phyloP scores from a whole-genome alignment of 495 filamentous ascomycete species.

The Penicillium ochrochloron region DNA sequence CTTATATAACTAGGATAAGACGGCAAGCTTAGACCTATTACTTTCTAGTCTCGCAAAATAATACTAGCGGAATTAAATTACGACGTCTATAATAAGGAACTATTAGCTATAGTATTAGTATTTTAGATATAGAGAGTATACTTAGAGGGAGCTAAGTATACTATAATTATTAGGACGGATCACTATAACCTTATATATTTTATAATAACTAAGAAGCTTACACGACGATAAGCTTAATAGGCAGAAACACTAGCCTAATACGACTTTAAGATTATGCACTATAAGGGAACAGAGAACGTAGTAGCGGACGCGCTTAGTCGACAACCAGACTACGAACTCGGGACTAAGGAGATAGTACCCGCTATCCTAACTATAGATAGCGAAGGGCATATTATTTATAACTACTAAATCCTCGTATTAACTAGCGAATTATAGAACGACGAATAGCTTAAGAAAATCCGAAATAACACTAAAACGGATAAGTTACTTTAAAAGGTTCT shows the following conservation, averaged over 20 bases:
- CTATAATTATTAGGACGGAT: slow-evolving; percentile 1
- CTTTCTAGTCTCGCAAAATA: slow-evolving; percentile 6
- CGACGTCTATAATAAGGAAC: slow-evolving; percentile 2
- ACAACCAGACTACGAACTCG: background rate
- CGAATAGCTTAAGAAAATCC: background rate
- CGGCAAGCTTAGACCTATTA: slow-evolving; percentile 6
- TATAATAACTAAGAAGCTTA: slow-evolving; percentile 1
- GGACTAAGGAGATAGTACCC: slow-evolving; percentile 1
- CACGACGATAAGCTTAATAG: slow-evolving; percentile 5
- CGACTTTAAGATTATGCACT: slow-evolving; percentile 7
- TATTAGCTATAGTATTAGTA: slow-evolving; percentile 12
- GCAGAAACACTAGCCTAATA: slow-evolving; percentile 6
- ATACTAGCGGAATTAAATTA: slow-evolving; percentile 6
- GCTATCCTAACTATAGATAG: background rate
- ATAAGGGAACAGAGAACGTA: background rate
- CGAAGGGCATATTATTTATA: slow-evolving; percentile 1
- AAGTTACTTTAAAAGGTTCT: background rate
- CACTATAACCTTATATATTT: slow-evolving; percentile 9
- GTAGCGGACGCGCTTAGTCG: background rate
- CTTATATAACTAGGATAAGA: slow-evolving; percentile 8
- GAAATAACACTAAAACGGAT: background rate
- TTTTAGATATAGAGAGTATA: slow-evolving; percentile 5
- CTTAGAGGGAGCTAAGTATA: slow-evolving; percentile 7
- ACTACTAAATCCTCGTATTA: background rate
- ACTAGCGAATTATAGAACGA: slow-evolving; percentile 3